Conservation (phyloP, 1,284 basidiomycete species). For the Trametes hirsuta region DNA sequence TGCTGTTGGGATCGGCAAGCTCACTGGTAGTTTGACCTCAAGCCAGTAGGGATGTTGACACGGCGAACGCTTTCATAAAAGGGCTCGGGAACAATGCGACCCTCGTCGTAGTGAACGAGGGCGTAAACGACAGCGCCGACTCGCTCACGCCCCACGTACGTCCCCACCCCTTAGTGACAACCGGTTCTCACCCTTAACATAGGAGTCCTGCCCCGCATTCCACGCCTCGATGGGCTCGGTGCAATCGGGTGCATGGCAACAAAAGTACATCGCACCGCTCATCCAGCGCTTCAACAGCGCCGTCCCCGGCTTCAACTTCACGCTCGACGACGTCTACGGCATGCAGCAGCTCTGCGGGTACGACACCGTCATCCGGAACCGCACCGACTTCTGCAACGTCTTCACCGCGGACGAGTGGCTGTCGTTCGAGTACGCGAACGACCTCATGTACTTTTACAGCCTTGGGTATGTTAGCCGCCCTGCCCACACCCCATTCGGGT, state of each 20-base stretch:
- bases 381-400: conserved; percentile 24
- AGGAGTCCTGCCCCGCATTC: conserved; percentile 23
- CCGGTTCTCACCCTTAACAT: background rate
- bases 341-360: conserved; percentile 30
- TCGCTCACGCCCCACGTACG: conserved; percentile 28
- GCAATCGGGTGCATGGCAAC: conserved; percentile 22
- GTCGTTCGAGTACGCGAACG: conserved; percentile 29
- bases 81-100: conserved; percentile 17
- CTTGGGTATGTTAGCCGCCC: conserved; percentile 16
- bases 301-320: conserved; percentile 28
- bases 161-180: background rate
- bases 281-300: conserved; percentile 24
- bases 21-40: background rate
- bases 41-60: conserved; percentile 22
- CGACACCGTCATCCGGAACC: conserved; percentile 28
- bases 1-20: too few species aligned
- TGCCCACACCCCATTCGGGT: too few species aligned
- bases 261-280: conserved; percentile 25
- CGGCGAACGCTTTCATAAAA: conserved; percentile 23
- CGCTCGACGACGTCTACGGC: conserved; percentile 23
- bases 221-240: conserved; percentile 24
- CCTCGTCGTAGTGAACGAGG: conserved; percentile 23
- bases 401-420: conserved; percentile 30
- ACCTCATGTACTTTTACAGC: conserved; percentile 29
- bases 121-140: conserved; percentile 24